Evolutionary conservation across 2,329 filamentous ascomycete genomes (phyloP).

Genomic region (Aureobasidium mangrovei): DNA sequence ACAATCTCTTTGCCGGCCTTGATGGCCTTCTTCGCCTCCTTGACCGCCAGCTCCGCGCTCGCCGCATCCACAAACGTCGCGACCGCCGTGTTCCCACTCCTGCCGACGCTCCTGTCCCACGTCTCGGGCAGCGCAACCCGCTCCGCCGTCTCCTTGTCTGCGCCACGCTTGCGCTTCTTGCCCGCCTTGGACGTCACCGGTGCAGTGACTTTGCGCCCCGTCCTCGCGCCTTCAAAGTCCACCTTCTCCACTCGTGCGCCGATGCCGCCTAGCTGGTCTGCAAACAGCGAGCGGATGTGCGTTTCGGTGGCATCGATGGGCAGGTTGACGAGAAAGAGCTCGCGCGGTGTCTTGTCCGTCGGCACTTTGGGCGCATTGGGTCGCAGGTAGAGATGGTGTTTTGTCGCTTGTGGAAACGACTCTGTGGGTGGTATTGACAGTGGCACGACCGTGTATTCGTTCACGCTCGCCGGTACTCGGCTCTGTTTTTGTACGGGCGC

Average conservation of each 20-base stretch:
- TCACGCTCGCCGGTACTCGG: conserved; percentile 30
- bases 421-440: conserved; percentile 56
- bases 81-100: conserved; percentile 69
- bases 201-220: conserved; percentile 30
- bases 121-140: conserved; percentile 51
- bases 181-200: conserved; percentile 28
- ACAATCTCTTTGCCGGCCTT: conserved; percentile 51
- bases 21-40: conserved; percentile 56
- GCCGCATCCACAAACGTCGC: conserved; percentile 75
- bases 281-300: conserved; percentile 69
- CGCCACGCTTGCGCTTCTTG: conserved; percentile 48
- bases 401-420: conserved; percentile 52
- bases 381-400: conserved; percentile 81
- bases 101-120: conserved; percentile 63
- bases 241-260: conserved; percentile 71
- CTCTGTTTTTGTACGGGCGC: conserved; percentile 12
- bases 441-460: conserved; percentile 61
- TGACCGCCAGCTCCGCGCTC: conserved; percentile 67
- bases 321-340: conserved; percentile 83
- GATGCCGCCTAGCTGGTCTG: conserved; percentile 63
- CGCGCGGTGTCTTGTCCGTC: conserved; percentile 63
- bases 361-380: conserved; percentile 72
- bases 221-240: conserved; percentile 58
- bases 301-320: conserved; percentile 73
- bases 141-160: conserved; percentile 34